These are phyloP conservation scores for Zychaea mexicana DNA, from an alignment of 371 early-diverging fungal species.

Conservation along the genomic window DNA sequence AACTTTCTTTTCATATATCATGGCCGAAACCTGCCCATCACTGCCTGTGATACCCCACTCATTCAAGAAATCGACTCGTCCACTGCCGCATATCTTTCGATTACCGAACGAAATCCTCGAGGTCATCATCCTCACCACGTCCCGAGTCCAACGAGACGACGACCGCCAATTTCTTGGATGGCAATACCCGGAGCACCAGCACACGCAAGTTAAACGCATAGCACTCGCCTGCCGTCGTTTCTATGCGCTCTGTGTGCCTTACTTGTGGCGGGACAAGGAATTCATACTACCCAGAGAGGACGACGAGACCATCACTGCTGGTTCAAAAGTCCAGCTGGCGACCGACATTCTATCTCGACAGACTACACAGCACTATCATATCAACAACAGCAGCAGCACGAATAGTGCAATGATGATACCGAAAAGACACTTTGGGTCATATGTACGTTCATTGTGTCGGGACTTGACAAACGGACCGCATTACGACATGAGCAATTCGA, in stretches of 20 bases:
- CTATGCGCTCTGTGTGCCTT: constrained; percentile 41
- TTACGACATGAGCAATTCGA: constrained; percentile 41
- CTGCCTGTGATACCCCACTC: not conserved
- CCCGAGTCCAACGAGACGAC: constrained; percentile 18
- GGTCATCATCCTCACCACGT: constrained; percentile 27
- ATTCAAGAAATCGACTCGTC: not conserved
- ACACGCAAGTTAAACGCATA: constrained; percentile 31
- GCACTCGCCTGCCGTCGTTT: constrained; percentile 38
- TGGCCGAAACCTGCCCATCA: not conserved
- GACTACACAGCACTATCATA: constrained; percentile 29
- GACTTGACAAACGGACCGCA: constrained; percentile 40
- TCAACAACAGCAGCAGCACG: constrained; percentile 5
- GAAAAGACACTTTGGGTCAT: constrained; percentile 28
- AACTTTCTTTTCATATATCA: constrained; percentile 1
- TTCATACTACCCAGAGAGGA: constrained; percentile 45
- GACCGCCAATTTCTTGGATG: constrained; percentile 37
- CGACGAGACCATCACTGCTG: constrained; percentile 23
- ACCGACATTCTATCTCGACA: constrained; percentile 38
- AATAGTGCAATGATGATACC: not conserved
- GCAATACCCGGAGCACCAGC: constrained; percentile 42
- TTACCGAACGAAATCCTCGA: constrained; percentile 45
- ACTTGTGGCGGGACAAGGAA: constrained; percentile 51
- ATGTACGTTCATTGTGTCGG: constrained; percentile 43
- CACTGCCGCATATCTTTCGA: constrained; percentile 18
- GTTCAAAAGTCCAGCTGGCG: constrained; percentile 27